These are phyloP conservation scores for Epichloe scottii DNA, from an alignment of 2,329 filamentous ascomycete species.

Conservation along the genomic window DNA sequence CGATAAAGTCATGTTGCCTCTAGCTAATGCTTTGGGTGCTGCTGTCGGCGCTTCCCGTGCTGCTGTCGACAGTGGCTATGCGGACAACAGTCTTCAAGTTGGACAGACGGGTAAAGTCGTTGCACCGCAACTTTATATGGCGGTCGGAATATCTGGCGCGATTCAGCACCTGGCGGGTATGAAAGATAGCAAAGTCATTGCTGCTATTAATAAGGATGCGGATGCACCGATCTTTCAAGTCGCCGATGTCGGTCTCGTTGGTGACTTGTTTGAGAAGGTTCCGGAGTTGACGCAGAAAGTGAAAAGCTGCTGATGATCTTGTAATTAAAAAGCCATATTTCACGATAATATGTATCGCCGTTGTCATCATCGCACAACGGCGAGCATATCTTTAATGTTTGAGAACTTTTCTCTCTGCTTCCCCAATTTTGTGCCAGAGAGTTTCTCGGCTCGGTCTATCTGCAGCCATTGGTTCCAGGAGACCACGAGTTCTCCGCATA, in stretches of 20 bases:
- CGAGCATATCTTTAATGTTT: slow-evolving; percentile 43
- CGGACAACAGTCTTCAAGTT: slow-evolving; percentile 95
- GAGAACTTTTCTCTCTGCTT: slow-evolving; percentile 69
- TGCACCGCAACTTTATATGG: slow-evolving; percentile 87
- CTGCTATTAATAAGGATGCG: slow-evolving; percentile 93
- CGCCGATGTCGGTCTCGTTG: slow-evolving; percentile 88
- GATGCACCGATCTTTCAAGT: slow-evolving; percentile 98
- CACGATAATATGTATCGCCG: neutral
- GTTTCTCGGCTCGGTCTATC: slow-evolving; percentile 69
- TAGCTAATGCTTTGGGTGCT: slow-evolving; percentile 87
- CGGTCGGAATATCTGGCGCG: slow-evolving; percentile 88
- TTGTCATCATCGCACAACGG: slow-evolving; percentile 28
- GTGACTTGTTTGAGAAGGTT: slow-evolving; percentile 90
- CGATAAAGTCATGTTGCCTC: slow-evolving; percentile 78
- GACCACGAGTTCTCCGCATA: slow-evolving; percentile 48
- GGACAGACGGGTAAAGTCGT: slow-evolving; percentile 99
- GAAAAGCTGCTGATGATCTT: slow-evolving; percentile 37
- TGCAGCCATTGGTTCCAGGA: slow-evolving; percentile 74
- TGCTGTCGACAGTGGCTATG: slow-evolving; percentile 92
- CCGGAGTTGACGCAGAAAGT: slow-evolving; percentile 95
- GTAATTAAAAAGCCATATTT: neutral
- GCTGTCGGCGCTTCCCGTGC: slow-evolving; percentile 91
- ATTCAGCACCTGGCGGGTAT: slow-evolving; percentile 98
- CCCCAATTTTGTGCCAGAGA: slow-evolving; percentile 50
- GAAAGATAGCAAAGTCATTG: slow-evolving; percentile 99